These are phyloP conservation scores for Mycosphaerella sp. DNA, from an alignment of 2,329 filamentous ascomycete genomes.

Conservation along the genomic window DNA sequence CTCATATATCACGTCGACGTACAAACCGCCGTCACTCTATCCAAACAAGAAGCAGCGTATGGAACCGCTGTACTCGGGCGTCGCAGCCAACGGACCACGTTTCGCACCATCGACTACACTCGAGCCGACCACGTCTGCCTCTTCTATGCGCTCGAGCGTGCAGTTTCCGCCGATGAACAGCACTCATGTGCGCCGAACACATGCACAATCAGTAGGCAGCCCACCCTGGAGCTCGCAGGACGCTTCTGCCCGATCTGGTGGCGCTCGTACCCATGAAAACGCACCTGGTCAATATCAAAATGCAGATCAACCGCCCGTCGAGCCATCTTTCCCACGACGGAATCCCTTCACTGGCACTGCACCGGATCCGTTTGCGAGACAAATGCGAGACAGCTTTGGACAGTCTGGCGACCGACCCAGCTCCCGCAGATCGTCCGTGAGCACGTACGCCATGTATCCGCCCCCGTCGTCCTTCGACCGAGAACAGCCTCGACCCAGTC, in stretches of 20 bases:
- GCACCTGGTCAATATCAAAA: slow-evolving; percentile 18
- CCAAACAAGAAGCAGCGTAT: slow-evolving; percentile 34
- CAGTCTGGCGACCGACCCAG: slow-evolving; percentile 11
- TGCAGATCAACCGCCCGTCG: slow-evolving; percentile 22
- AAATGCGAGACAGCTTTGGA: slow-evolving; percentile 21
- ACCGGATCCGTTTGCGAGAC: slow-evolving; percentile 20
- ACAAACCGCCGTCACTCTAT: slow-evolving; percentile 33
- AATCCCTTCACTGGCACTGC: slow-evolving; percentile 12
- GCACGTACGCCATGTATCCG: slow-evolving; percentile 16
- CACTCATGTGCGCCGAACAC: slow-evolving; percentile 11
- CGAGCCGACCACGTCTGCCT: slow-evolving; percentile 11
- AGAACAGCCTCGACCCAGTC: slow-evolving; percentile 5
- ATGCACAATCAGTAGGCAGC: slow-evolving; percentile 9
- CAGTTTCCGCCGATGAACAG: slow-evolving; percentile 20
- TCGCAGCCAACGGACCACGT: slow-evolving; percentile 8
- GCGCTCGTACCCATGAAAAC: slow-evolving; percentile 9
- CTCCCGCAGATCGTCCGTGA: slow-evolving; percentile 18
- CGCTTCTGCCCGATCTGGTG: slow-evolving; percentile 5
- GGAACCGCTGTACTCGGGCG: slow-evolving; percentile 9
- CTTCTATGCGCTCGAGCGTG: slow-evolving; percentile 9
- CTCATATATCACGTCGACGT: slow-evolving; percentile 27
- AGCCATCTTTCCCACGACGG: slow-evolving; percentile 18
- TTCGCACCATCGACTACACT: slow-evolving; percentile 14
- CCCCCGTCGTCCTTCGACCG: slow-evolving; percentile 18
- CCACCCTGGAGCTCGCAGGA: slow-evolving; percentile 17